phyloP scores from a whole-genome alignment of 805 yeast species.

The Kodamaea leandrae region DNA sequence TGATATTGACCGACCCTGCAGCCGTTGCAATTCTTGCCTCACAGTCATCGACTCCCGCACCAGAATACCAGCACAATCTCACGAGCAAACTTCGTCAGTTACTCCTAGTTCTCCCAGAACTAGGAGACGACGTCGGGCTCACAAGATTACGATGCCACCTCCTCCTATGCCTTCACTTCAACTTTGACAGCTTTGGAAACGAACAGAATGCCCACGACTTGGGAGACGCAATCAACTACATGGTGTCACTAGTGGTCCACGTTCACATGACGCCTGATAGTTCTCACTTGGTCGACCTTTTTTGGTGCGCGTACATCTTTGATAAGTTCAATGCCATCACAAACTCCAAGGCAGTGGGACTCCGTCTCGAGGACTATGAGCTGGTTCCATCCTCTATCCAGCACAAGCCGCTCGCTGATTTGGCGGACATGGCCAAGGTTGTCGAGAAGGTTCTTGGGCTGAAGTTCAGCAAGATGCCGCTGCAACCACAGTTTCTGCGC shows the following conservation, averaged over 20 bases:
- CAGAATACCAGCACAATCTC: conserved; percentile 11
- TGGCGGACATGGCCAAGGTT: neutral
- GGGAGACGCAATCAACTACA: conserved; percentile 18
- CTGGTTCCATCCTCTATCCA: neutral
- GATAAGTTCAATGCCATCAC: conserved; percentile 7
- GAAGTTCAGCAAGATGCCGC: neutral
- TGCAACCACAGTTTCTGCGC: neutral
- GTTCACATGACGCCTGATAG: conserved; percentile 10
- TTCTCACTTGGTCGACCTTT: conserved; percentile 3
- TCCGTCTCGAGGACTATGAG: conserved; percentile 3
- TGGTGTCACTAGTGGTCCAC: conserved; percentile 20
- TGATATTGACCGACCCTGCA: conserved; percentile 38
- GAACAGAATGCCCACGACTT: conserved; percentile 23
- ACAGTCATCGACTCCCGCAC: conserved; percentile 9
- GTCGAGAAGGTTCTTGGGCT: neutral
- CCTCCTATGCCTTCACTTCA: conserved; percentile 18
- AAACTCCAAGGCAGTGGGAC: conserved; percentile 5
- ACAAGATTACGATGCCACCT: conserved; percentile 19
- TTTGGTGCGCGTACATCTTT: conserved; percentile 5
- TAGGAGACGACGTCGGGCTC: conserved; percentile 23
- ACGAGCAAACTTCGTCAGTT: conserved; percentile 22
- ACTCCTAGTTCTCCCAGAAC: conserved; percentile 20
- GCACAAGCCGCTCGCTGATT: conserved; percentile 3
- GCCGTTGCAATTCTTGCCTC: conserved; percentile 19
- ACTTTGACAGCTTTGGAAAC: conserved; percentile 20